phyloP scores from a whole-genome alignment of 148 eudicot genomes.

The Vaccinium myrtillus region DNA sequence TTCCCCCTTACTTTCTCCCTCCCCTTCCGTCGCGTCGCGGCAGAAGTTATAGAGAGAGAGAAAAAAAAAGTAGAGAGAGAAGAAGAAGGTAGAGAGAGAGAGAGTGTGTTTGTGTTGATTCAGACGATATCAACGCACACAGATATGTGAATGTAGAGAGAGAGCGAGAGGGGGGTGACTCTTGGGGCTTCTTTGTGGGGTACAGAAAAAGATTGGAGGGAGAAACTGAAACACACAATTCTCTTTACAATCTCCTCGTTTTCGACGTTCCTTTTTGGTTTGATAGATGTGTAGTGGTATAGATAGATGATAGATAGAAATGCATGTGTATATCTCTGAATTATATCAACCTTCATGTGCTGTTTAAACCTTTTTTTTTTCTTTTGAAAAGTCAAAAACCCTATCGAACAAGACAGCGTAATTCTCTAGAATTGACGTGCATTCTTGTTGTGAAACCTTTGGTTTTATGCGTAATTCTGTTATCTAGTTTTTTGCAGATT shows the following conservation, averaged over 20 bases:
- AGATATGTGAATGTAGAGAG: neutral
- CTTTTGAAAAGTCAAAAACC: too few species aligned
- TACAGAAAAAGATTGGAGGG: neutral
- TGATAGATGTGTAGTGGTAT: neutral
- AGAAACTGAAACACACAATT: neutral
- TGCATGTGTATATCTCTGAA: neutral
- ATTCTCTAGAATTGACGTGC: neutral
- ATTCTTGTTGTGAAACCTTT: neutral
- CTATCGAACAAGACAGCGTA: too few species aligned
- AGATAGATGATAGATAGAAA: neutral
- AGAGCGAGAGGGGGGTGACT: neutral
- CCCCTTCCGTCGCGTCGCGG: conserved; percentile 14
- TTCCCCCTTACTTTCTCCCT: neutral
- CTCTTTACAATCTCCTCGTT: neutral
- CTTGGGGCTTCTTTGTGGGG: too few species aligned
- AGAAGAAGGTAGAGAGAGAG: neutral
- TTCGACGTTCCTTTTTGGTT: neutral
- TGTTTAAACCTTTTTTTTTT: neutral
- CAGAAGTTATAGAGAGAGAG: neutral
- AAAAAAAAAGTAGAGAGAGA: too few species aligned
- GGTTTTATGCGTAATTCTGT: neutral
- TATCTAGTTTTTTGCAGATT: neutral
- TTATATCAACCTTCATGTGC: neutral
- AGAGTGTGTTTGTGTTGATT: neutral
- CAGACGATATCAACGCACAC: neutral